Percentiles rank a stretch among this genome's conserved stretches.
Conservation (phyloP, 192 early-diverging fungal species). For the Chytriomyces confervae region DNA sequence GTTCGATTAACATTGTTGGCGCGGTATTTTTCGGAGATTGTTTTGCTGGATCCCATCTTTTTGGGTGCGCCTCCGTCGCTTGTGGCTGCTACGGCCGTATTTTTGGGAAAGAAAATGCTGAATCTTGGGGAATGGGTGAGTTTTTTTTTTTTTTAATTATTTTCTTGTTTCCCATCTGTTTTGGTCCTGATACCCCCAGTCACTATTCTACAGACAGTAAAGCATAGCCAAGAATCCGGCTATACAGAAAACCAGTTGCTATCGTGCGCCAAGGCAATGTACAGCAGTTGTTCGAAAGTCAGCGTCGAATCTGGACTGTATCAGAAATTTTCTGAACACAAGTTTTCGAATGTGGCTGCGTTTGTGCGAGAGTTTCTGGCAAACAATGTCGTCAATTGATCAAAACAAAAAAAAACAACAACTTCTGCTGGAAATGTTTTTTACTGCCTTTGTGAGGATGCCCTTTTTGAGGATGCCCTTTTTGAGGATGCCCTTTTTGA, state of each 20-base stretch:
- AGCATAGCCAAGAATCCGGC: constrained; percentile 5
- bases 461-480: no score
- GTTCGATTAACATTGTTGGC: constrained; percentile 19
- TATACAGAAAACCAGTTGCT: constrained; percentile 10
- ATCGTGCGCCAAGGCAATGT: constrained; percentile 27
- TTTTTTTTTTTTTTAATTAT: background rate
- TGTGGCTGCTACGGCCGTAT: constrained; percentile 33
- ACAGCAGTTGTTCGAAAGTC: constrained; percentile 1
- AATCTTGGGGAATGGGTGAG: constrained; percentile 25
- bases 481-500: no score
- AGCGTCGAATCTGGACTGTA: constrained; percentile 7
- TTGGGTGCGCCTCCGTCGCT: constrained; percentile 32
- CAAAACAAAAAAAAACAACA: background rate
- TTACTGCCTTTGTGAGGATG: no score
- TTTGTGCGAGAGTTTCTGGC: constrained; percentile 25
- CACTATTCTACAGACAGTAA: background rate
- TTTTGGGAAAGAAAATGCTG: constrained; percentile 36
- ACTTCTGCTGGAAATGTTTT: no score
- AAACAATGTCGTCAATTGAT: constrained; percentile 6
- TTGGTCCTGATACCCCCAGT: background rate
- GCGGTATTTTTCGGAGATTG: constrained; percentile 43
- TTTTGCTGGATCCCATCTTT: constrained; percentile 39
- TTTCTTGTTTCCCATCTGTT: background rate
- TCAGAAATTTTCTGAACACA: constrained; percentile 14
- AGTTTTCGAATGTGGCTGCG: constrained; percentile 18